Evolutionary conservation across 805 yeast genomes (phyloP).

Genomic region (Candida argentea): DNA sequence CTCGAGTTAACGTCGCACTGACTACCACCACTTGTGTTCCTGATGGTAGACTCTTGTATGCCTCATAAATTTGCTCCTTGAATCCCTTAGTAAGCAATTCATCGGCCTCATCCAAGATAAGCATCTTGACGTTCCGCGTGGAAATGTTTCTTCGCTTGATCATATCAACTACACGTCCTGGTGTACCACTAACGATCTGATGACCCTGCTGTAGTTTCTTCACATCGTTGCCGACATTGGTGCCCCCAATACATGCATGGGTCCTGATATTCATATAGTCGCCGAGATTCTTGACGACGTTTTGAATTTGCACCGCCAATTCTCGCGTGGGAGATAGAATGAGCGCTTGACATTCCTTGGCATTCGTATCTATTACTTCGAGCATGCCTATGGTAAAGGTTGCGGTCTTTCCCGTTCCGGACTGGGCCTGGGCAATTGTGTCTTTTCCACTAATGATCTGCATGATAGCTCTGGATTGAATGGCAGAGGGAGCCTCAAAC

Average conservation of each 20-base stretch:
- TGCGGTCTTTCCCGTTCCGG: slow-evolving; percentile 90
- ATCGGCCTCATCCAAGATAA: slow-evolving; percentile 96
- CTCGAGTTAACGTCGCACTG: slow-evolving; percentile 90
- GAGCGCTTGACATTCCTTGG: slow-evolving; percentile 79
- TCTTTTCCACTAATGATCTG: slow-evolving; percentile 71
- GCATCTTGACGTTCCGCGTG: slow-evolving; percentile 82
- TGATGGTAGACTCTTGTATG: slow-evolving; percentile 79
- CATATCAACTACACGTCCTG: slow-evolving; percentile 96
- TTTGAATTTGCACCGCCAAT: slow-evolving; percentile 92
- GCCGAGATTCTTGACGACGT: slow-evolving; percentile 84
- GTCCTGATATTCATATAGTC: slow-evolving; percentile 82
- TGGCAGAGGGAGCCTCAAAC: slow-evolving; percentile 73
- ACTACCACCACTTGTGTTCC: slow-evolving; percentile 90
- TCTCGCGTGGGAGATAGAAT: slow-evolving; percentile 97
- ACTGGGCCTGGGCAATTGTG: slow-evolving; percentile 74
- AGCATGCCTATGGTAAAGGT: slow-evolving; percentile 69
- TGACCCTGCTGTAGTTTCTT: slow-evolving; percentile 78
- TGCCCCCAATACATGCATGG: slow-evolving; percentile 98
- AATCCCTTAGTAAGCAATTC: slow-evolving; percentile 91
- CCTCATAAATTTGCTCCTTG: slow-evolving; percentile 91
- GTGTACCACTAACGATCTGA: slow-evolving; percentile 95
- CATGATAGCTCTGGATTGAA: slow-evolving; percentile 71
- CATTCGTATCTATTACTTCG: slow-evolving; percentile 62
- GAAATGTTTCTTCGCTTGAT: slow-evolving; percentile 80
- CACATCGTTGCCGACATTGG: slow-evolving; percentile 78